Base-by-base conservation (phyloP, 129 eudicot species). In the Scalesia atractyloides region DNA sequence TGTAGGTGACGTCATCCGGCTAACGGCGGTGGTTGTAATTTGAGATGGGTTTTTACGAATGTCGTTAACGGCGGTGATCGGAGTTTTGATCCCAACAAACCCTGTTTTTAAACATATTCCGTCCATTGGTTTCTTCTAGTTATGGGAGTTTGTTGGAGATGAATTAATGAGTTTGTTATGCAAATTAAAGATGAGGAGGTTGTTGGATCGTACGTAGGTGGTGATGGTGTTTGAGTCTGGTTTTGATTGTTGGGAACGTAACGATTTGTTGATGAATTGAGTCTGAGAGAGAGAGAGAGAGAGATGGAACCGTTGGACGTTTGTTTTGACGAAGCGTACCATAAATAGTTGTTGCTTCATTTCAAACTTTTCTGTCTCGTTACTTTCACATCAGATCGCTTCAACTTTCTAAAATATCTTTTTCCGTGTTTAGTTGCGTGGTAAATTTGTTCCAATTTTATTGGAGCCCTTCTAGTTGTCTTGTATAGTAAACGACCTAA, bases 71-170 rank as follows among this genome's bases (percentile, higher is more conserved):
- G 82, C 76, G 51, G 86, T 41, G 71, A 82, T 83, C 44, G 86
- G 79, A 17, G 89, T 65, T 46, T 85, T 64, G 76, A 93, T 79
- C 64, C 86, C 86, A 0, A 85, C 70, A 57, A 89, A 68, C 72
- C 90, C 96, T 13, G 88, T 52, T 44, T 85, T 89, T 8, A 89
- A 37, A 74, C 65, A 89, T 15, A 89, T 43, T 43, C 85, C 77
- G 66, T 93, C 98, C 98, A 93, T 93, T 56, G 72, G 52, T 70
- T 24, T 41, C 2, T 46, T 46, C 50, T 76, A 18, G 46, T 37
- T 16, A 14, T 14, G 61, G 18, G 54, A 64, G 11, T 62, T 70
- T 70, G 16, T 60, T 34, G 68, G 16, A 36, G 43, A 52, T 9
- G 15, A 74, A 13, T 73, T 16, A 48, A 50, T 44, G 68, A 66